Conservation (phyloP, 345 rosid genomes). For the Rhodamnia argentea region DNA sequence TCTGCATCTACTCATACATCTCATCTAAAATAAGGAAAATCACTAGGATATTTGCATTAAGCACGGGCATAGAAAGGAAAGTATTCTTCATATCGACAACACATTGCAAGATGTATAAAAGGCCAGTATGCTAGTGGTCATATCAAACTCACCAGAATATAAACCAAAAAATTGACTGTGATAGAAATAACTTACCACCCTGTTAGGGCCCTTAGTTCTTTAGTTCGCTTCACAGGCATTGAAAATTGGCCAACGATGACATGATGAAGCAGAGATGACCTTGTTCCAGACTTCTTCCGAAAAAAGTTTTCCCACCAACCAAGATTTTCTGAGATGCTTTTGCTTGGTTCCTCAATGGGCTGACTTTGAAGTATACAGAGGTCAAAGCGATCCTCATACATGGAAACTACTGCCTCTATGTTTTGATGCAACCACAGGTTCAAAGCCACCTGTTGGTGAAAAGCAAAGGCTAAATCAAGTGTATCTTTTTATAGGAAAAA, state of each 20-base stretch:
- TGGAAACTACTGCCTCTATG: constrained; percentile 71
- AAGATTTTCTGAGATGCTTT: constrained; percentile 22
- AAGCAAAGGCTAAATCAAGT: not conserved
- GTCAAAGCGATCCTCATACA: constrained; percentile 94
- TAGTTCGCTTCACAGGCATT: constrained; percentile 65
- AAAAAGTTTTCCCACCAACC: constrained; percentile 65
- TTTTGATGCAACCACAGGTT: constrained; percentile 90
- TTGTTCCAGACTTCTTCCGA: constrained; percentile 20
- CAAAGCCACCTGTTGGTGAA: constrained; percentile 56
- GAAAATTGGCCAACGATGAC: constrained; percentile 42
- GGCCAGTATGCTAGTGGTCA: not conserved
- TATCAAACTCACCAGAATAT: not conserved
- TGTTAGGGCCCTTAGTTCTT: constrained; percentile 72
- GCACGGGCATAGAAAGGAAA: not conserved
- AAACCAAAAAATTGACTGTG: not conserved
- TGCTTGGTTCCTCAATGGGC: constrained; percentile 25
- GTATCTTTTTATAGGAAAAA: not conserved
- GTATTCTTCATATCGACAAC: not conserved
- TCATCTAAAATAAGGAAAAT: not conserved
- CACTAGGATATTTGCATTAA: not conserved
- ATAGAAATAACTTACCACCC: constrained; percentile 64
- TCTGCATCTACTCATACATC: not conserved
- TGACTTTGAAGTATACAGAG: constrained; percentile 45
- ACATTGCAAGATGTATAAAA: not conserved
- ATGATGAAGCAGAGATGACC: constrained; percentile 24